These are phyloP conservation scores for Leishmania mexicana DNA, from an alignment of 208 protist genomes.

Conservation along the genomic window DNA sequence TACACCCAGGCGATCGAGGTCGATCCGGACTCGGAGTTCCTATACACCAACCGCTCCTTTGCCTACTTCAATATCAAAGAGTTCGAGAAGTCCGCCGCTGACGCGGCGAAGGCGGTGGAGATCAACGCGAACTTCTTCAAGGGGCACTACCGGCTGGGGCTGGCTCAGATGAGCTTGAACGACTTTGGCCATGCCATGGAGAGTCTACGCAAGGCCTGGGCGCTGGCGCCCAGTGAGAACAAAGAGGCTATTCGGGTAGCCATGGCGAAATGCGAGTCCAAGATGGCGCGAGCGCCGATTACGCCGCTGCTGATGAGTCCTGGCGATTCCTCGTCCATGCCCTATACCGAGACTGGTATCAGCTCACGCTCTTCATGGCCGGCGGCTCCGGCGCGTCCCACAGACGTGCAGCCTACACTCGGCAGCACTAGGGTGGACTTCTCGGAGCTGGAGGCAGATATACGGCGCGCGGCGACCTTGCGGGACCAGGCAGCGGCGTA, in stretches of 20 bases:
- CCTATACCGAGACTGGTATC: neutral
- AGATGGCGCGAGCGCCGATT: slow-evolving; percentile 47
- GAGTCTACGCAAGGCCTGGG: slow-evolving; percentile 41
- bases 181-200: slow-evolving; percentile 43
- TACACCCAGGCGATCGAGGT: slow-evolving; percentile 73
- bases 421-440: slow-evolving; percentile 8
- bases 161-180: slow-evolving; percentile 43
- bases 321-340: neutral
- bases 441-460: slow-evolving; percentile 1
- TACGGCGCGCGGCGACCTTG: slow-evolving; percentile 6
- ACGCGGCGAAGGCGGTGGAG: slow-evolving; percentile 47
- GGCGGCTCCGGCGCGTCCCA: neutral
- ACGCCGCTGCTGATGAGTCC: slow-evolving; percentile 38
- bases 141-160: slow-evolving; percentile 57
- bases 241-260: slow-evolving; percentile 34
- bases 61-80: slow-evolving; percentile 61
- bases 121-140: slow-evolving; percentile 64
- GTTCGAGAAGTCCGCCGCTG: slow-evolving; percentile 37
- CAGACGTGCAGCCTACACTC: neutral
- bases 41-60: slow-evolving; percentile 78
- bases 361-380: slow-evolving; percentile 7
- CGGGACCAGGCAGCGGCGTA: slow-evolving; percentile 23
- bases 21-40: slow-evolving; percentile 52
- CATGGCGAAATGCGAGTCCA: slow-evolving; percentile 70
- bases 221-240: slow-evolving; percentile 35